Conservation (phyloP, 306 rosid species). For the Neltuma alba region DNA sequence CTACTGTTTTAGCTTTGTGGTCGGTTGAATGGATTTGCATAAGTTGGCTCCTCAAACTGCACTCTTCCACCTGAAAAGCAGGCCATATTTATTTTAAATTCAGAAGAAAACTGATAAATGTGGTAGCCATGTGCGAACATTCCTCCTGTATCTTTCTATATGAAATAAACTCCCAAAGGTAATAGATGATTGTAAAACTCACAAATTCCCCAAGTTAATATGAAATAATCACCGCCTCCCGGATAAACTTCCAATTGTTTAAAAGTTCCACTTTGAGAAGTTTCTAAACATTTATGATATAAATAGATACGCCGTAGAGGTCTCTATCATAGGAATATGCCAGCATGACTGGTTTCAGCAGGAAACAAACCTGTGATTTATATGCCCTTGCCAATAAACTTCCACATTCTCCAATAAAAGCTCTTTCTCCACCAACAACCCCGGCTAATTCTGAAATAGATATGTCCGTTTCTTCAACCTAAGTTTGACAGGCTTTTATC, state of each 20-base stretch:
- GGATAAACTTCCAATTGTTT: background rate
- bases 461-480: slow-evolving; percentile 73
- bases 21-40: slow-evolving; percentile 52
- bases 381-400: slow-evolving; percentile 59
- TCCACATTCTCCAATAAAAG: slow-evolving; percentile 69
- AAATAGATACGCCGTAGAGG: background rate
- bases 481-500: slow-evolving; percentile 38
- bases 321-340: background rate
- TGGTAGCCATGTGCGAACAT: background rate
- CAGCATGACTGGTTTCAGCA: background rate
- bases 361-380: slow-evolving; percentile 60
- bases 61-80: slow-evolving; percentile 75
- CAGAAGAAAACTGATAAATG: background rate
- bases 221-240: background rate
- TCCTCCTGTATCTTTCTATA: background rate
- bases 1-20: slow-evolving; percentile 28
- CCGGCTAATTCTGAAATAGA: slow-evolving; percentile 77
- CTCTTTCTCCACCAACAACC: slow-evolving; percentile 70
- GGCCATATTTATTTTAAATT: background rate
- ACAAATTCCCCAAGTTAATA: background rate
- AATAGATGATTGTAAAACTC: background rate
- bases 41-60: slow-evolving; percentile 73
- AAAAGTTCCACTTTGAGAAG: background rate
- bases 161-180: background rate
- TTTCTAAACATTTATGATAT: background rate